phyloP scores from a whole-genome alignment of 2,329 filamentous ascomycete genomes.

The Periconia digitata region DNA sequence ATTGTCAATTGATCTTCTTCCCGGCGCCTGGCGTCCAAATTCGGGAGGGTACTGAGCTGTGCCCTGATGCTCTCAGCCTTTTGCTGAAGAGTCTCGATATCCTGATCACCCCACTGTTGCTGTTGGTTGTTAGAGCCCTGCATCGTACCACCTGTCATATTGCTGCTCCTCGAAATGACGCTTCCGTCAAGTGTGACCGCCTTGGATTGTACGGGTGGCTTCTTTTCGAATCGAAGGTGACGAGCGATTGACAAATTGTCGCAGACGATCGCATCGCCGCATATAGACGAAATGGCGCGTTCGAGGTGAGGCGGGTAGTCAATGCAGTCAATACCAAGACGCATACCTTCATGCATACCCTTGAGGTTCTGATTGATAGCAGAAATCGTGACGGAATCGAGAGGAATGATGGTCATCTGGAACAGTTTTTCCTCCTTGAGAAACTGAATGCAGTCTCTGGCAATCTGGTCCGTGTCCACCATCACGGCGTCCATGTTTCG shows the following conservation, averaged over 20 bases:
- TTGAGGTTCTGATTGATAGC: slow-evolving; percentile 88
- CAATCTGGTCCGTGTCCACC: slow-evolving; percentile 92
- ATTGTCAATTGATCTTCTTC: slow-evolving; percentile 81
- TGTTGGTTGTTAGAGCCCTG: slow-evolving; percentile 68
- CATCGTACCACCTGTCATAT: slow-evolving; percentile 93
- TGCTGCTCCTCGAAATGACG: slow-evolving; percentile 92
- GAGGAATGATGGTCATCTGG: slow-evolving; percentile 90
- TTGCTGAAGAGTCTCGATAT: slow-evolving; percentile 81
- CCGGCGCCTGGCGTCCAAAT: slow-evolving; percentile 70
- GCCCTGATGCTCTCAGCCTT: slow-evolving; percentile 73
- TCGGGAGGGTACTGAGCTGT: slow-evolving; percentile 79
- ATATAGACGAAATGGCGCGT: slow-evolving; percentile 91
- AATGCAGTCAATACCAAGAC: slow-evolving; percentile 92
- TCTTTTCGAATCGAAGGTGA: slow-evolving; percentile 81
- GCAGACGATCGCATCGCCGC: slow-evolving; percentile 91
- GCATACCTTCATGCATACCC: slow-evolving; percentile 77
- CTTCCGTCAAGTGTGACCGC: slow-evolving; percentile 94
- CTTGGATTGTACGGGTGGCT: slow-evolving; percentile 75
- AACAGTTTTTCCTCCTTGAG: slow-evolving; percentile 85
- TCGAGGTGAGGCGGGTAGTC: slow-evolving; percentile 88
- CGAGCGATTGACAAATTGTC: slow-evolving; percentile 86
- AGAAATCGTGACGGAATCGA: slow-evolving; percentile 97
- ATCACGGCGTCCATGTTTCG: slow-evolving; percentile 93
- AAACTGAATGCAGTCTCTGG: slow-evolving; percentile 90
- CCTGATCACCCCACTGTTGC: slow-evolving; percentile 84